phyloP scores from a whole-genome alignment of 129 eudicot genomes.

The Centrapalus pauciflorus region DNA sequence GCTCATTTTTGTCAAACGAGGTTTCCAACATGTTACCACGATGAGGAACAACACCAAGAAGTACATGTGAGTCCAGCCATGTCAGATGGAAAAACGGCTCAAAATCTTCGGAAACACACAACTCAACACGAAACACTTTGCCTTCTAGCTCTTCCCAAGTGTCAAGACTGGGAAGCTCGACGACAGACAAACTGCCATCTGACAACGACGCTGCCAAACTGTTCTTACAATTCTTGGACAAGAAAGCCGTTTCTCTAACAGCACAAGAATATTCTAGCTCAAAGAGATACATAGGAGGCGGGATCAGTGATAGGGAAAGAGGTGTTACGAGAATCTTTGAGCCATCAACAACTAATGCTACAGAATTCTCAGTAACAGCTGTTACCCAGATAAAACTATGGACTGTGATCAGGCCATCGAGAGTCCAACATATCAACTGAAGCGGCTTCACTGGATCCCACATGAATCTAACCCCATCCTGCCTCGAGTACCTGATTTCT shows the following conservation, averaged over 20 bases:
- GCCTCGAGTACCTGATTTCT: conserved; percentile 57
- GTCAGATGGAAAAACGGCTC: conserved; percentile 54
- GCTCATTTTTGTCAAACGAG: conserved; percentile 21
- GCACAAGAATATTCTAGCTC: conserved; percentile 61
- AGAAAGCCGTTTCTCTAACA: conserved; percentile 57
- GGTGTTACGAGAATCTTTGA: conserved; percentile 76
- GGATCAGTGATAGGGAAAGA: conserved; percentile 61
- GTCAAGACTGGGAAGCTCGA: conserved; percentile 73
- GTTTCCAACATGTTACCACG: conserved; percentile 9
- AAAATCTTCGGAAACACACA: conserved; percentile 28
- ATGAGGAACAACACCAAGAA: conserved; percentile 46
- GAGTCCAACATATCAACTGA: conserved; percentile 70
- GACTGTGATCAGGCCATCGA: conserved; percentile 44
- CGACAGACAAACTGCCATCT: conserved; percentile 74
- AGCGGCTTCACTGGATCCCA: conserved; percentile 83
- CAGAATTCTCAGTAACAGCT: conserved; percentile 69
- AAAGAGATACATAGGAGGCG: conserved; percentile 88
- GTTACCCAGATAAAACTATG: conserved; percentile 73
- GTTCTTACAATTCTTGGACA: conserved; percentile 47
- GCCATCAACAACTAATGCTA: conserved; percentile 82
- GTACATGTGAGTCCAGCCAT: conserved; percentile 79
- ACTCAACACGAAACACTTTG: conserved; percentile 45
- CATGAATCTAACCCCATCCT: conserved; percentile 57
- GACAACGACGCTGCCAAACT: conserved; percentile 71
- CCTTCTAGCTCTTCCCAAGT: conserved; percentile 86